A percentile compares a stretch with the other conserved stretches of the same genome.
phyloP scores from a whole-genome alignment of 805 yeast species.

The Metschnikowia lachancei region DNA sequence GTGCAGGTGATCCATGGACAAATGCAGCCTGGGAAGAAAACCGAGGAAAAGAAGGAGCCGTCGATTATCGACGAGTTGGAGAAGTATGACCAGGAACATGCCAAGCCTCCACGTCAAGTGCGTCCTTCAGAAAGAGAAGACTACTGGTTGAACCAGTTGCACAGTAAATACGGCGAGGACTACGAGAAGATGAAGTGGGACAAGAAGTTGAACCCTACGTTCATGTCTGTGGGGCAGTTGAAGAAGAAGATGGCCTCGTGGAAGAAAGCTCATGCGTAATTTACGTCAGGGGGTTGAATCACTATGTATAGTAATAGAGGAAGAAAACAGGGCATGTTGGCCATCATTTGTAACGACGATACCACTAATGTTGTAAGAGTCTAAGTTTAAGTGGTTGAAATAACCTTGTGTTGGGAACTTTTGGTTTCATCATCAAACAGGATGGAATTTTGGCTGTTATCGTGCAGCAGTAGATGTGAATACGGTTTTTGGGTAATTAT shows the following conservation, averaged over 20 bases:
- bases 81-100: conserved; percentile 40
- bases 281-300: too few species aligned
- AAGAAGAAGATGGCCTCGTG: conserved; percentile 68
- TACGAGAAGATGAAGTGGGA: conserved; percentile 92
- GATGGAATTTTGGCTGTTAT: too few species aligned
- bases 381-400: too few species aligned
- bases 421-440: too few species aligned
- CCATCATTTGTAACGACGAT: too few species aligned
- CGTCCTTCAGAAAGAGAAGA: conserved; percentile 68
- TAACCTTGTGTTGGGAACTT: too few species aligned
- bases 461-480: too few species aligned
- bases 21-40: conserved; percentile 36
- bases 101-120: conserved; percentile 52
- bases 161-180: conserved; percentile 82
- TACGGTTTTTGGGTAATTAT: too few species aligned
- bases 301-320: too few species aligned
- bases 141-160: conserved; percentile 63
- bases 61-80: conserved; percentile 67
- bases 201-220: conserved; percentile 74
- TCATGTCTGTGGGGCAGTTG: conserved; percentile 82
- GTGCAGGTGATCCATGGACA: conserved; percentile 68
- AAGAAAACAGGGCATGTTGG: too few species aligned
- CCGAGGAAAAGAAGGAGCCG: conserved; percentile 24
- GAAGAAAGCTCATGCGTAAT: conserved; percentile 41
- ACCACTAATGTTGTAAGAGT: too few species aligned